Evolutionary conservation across 345 rosid species (phyloP).

Genomic region (Litchi chinensis): DNA sequence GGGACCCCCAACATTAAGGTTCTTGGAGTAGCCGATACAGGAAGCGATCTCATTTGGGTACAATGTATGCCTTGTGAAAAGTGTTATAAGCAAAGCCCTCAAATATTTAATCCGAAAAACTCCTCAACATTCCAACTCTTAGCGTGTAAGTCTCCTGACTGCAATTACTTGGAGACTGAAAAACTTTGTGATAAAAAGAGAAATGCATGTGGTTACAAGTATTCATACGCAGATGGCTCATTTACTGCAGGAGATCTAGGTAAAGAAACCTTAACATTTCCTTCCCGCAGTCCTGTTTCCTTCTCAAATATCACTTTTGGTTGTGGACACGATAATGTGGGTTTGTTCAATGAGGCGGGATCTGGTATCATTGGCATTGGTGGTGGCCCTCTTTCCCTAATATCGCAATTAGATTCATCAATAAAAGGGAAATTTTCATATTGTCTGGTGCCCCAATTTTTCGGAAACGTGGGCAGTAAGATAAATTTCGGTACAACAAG

Average conservation of each 20-base stretch:
- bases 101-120: slow-evolving; percentile 46
- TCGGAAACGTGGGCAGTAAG: slow-evolving; percentile 33
- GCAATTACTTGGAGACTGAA: slow-evolving; percentile 22
- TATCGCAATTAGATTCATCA: slow-evolving; percentile 42
- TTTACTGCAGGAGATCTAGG: slow-evolving; percentile 47
- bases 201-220: slow-evolving; percentile 40
- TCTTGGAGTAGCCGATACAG: slow-evolving; percentile 57
- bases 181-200: slow-evolving; percentile 25
- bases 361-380: slow-evolving; percentile 71
- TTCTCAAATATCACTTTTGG: slow-evolving; percentile 35
- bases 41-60: slow-evolving; percentile 66
- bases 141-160: slow-evolving; percentile 41
- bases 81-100: slow-evolving; percentile 50
- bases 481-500: slow-evolving; percentile 48
- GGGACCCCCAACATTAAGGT: slow-evolving; percentile 54
- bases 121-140: slow-evolving; percentile 45
- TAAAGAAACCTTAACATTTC: slow-evolving; percentile 40
- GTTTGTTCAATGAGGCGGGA: slow-evolving; percentile 42
- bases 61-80: slow-evolving; percentile 64
- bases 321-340: slow-evolving; percentile 53
- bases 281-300: slow-evolving; percentile 25
- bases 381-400: slow-evolving; percentile 54
- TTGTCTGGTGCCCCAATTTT: slow-evolving; percentile 47
- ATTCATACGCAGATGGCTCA: slow-evolving; percentile 49
- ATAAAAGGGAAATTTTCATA: slow-evolving; percentile 57